A percentile compares a stretch with the other conserved stretches of the same genome.
phyloP scores from a whole-genome alignment of 2,329 filamentous ascomycete species.

The Sclerotiophoma versabilis region DNA sequence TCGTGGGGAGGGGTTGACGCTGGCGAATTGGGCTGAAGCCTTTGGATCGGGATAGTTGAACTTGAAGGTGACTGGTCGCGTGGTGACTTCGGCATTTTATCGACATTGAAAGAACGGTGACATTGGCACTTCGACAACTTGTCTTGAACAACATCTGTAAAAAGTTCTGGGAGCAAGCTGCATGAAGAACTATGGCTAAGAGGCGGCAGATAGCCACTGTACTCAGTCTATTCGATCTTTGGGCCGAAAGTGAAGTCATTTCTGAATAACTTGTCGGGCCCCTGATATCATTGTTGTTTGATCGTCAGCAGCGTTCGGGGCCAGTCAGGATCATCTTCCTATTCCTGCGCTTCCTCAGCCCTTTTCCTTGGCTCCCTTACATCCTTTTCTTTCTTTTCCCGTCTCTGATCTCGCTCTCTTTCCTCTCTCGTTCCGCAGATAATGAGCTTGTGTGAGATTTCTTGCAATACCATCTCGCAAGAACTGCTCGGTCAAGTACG shows the following conservation, averaged over 20 bases:
- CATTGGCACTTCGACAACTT: not conserved
- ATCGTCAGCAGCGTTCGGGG: not conserved
- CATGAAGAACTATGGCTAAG: not conserved
- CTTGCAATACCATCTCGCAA: not conserved
- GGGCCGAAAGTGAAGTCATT: conserved; percentile 11
- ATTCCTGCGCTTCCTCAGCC: not conserved
- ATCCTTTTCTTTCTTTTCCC: not conserved
- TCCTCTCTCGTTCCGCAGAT: not conserved
- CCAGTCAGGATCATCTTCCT: not conserved
- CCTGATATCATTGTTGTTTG: not conserved
- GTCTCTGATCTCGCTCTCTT: not conserved
- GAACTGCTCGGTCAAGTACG: not conserved
- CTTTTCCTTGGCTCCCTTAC: not conserved
- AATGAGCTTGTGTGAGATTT: not conserved
- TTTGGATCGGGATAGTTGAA: not conserved
- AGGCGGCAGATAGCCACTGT: not conserved
- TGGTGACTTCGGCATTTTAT: not conserved
- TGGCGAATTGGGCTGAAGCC: not conserved
- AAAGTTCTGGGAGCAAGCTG: not conserved
- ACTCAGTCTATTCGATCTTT: not conserved
- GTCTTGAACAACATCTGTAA: not conserved
- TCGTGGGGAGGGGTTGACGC: not conserved
- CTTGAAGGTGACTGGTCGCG: not conserved
- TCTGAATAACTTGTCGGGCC: not conserved
- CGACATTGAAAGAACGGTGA: not conserved